These are phyloP conservation scores for Tagetes erecta DNA, from an alignment of 129 eudicot genomes.

Conservation along the genomic window DNA sequence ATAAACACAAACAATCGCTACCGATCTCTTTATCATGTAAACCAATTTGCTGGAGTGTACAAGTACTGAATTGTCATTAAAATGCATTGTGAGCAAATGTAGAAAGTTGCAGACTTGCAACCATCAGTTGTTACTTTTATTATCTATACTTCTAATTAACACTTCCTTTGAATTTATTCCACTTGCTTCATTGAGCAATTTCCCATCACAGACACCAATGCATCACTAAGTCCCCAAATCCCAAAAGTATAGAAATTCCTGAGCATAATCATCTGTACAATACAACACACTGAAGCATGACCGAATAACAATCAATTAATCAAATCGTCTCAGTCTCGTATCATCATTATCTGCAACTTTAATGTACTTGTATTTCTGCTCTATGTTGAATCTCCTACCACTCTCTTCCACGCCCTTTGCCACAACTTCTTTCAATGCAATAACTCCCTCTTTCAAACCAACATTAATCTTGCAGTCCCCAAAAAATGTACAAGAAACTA, in stretches of 20 bases:
- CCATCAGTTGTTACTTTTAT: constrained; percentile 16
- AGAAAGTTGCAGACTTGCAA: constrained; percentile 21
- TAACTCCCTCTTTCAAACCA: constrained; percentile 72
- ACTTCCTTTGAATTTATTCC: constrained; percentile 11
- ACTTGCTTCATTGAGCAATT: constrained; percentile 21
- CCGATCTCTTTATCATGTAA: too few relatives aligned
- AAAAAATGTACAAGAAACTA: background rate
- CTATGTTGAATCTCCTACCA: constrained; percentile 59
- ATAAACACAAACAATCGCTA: background rate
- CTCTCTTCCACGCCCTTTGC: constrained; percentile 61
- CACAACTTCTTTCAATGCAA: constrained; percentile 50
- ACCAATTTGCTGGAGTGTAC: background rate
- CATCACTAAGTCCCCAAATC: constrained; percentile 15
- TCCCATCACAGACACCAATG: constrained; percentile 19
- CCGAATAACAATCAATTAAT: background rate
- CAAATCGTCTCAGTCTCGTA: constrained; percentile 21
- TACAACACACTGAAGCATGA: constrained; percentile 7
- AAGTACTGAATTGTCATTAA: background rate
- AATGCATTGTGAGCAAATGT: constrained; percentile 17
- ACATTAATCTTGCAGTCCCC: constrained; percentile 58
- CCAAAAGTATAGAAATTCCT: background rate
- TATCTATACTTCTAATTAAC: constrained; percentile 1
- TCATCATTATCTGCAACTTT: constrained; percentile 47
- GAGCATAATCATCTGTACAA: constrained; percentile 10
- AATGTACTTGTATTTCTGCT: constrained; percentile 87